phyloP scores from a whole-genome alignment of 2,329 filamentous ascomycete genomes.

The Aspergillus novoparasiticus region DNA sequence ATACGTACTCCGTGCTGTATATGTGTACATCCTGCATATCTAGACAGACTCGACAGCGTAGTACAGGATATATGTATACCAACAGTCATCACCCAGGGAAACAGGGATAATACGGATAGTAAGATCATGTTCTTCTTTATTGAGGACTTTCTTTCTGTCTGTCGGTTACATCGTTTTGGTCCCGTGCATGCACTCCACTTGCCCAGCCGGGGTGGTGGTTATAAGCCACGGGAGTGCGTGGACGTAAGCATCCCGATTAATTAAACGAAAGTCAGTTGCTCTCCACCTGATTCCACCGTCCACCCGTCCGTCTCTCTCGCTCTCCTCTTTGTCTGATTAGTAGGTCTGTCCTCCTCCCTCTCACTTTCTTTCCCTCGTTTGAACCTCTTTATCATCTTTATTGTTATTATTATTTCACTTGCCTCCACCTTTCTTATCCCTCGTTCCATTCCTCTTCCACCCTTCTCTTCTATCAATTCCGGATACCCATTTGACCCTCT shows the following conservation, averaged over 20 bases:
- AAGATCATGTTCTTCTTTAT: neutral
- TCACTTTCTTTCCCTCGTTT: constrained; percentile 13
- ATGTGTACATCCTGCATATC: neutral
- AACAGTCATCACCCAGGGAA: too few species aligned
- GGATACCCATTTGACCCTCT: neutral
- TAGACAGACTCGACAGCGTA: neutral
- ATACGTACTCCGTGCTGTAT: neutral
- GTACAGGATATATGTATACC: neutral
- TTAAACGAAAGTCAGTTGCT: constrained; percentile 6
- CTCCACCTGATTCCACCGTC: neutral
- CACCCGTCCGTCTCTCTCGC: neutral
- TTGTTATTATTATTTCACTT: neutral
- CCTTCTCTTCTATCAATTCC: constrained; percentile 9
- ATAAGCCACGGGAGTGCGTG: constrained; percentile 10
- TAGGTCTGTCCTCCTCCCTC: constrained; percentile 4
- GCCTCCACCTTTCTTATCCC: constrained; percentile 5
- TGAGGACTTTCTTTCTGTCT: neutral
- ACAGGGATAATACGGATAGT: too few species aligned
- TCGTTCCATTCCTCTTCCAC: constrained; percentile 2
- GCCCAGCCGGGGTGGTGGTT: constrained; percentile 5
- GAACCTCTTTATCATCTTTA: constrained; percentile 8
- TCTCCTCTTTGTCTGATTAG: constrained; percentile 1
- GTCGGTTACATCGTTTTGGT: neutral
- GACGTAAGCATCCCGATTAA: constrained; percentile 3
- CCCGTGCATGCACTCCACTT: constrained; percentile 4